These are phyloP conservation scores for Parathielavia appendiculata DNA, from an alignment of 495 filamentous ascomycete species.

Conservation along the genomic window DNA sequence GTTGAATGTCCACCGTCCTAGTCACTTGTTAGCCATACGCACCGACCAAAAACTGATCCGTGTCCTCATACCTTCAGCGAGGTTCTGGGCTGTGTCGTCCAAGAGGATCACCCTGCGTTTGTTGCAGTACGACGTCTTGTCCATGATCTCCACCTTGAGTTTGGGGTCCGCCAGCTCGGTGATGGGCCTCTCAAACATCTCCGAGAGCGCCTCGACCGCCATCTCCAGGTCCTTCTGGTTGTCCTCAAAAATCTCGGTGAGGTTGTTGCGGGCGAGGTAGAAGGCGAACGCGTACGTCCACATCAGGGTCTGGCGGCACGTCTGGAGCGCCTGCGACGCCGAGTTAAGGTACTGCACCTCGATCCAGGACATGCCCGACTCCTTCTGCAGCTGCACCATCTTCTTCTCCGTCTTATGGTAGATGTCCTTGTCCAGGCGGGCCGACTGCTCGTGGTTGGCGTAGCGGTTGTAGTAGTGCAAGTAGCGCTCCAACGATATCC, in stretches of 20 bases:
- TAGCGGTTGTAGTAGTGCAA: slow-evolving; percentile 98
- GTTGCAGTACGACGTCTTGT: slow-evolving; percentile 95
- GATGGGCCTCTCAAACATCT: slow-evolving; percentile 96
- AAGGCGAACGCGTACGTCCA: slow-evolving; percentile 99
- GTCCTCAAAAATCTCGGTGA: slow-evolving; percentile 95
- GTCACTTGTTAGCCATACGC: slow-evolving; percentile 3
- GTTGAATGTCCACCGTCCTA: slow-evolving; percentile 47
- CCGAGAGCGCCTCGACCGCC: slow-evolving; percentile 88
- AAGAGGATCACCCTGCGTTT: slow-evolving; percentile 84
- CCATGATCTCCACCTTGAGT: slow-evolving; percentile 94
- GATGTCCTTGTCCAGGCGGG: slow-evolving; percentile 93
- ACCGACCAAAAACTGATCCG: not conserved
- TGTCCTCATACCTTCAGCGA: slow-evolving; percentile 68
- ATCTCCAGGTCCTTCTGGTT: slow-evolving; percentile 98
- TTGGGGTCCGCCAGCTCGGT: slow-evolving; percentile 64
- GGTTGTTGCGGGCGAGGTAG: slow-evolving; percentile 90
- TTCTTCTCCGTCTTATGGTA: slow-evolving; percentile 97
- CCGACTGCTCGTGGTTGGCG: slow-evolving; percentile 97
- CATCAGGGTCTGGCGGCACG: slow-evolving; percentile 93
- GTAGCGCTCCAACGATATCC: slow-evolving; percentile 86
- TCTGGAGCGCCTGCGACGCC: slow-evolving; percentile 89
- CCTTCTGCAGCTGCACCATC: slow-evolving; percentile 90
- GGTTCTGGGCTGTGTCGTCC: slow-evolving; percentile 83
- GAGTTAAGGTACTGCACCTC: slow-evolving; percentile 94
- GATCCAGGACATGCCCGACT: slow-evolving; percentile 96